Conservation (phyloP, 2,329 filamentous ascomycete species). For the Ascochyta clinopodiicola region DNA sequence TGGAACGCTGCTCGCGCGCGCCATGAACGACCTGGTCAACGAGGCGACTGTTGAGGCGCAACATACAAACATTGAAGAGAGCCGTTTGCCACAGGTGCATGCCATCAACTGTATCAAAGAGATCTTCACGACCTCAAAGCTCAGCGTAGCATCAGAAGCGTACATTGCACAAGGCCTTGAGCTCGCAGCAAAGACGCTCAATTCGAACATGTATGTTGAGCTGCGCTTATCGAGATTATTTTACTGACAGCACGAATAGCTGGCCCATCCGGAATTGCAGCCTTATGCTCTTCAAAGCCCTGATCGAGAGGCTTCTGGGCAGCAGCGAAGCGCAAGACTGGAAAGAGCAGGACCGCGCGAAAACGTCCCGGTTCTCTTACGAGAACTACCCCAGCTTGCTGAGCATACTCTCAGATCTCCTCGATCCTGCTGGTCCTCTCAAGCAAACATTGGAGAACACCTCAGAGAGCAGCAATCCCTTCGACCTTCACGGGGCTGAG, state of each 20-base stretch:
- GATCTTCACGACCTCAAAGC: conserved; percentile 81
- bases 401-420: conserved; percentile 66
- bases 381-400: conserved; percentile 72
- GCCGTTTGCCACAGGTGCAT: conserved; percentile 85
- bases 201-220: conserved; percentile 71
- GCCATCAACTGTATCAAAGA: conserved; percentile 93
- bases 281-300: conserved; percentile 82
- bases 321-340: conserved; percentile 71
- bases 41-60: conserved; percentile 64
- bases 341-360: conserved; percentile 52
- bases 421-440: conserved; percentile 50
- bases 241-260: conserved; percentile 50
- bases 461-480: conserved; percentile 31
- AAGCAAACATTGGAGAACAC: conserved; percentile 33
- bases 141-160: conserved; percentile 74
- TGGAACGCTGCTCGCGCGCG: conserved; percentile 64
- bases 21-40: conserved; percentile 67
- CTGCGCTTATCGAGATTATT: not conserved
- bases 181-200: conserved; percentile 80
- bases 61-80: conserved; percentile 61
- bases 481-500: conserved; percentile 57
- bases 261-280: conserved; percentile 97
- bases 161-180: conserved; percentile 77
- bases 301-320: conserved; percentile 80
- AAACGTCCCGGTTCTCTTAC: conserved; percentile 68